Evolutionary conservation across 768 basidiomycete species (phyloP).

Genomic region (Suillus subaureus): DNA sequence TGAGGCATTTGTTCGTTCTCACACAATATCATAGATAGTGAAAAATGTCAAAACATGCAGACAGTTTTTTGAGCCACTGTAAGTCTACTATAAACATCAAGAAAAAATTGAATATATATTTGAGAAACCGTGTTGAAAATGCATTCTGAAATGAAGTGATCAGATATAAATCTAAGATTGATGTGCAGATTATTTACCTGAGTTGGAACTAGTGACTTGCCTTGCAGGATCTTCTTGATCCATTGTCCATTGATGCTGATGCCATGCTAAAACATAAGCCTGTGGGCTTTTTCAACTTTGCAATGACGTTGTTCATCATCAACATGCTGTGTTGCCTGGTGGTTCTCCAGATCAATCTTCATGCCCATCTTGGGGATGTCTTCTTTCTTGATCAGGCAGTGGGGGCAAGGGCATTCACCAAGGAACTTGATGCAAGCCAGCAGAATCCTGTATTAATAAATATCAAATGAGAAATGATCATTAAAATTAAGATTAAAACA

Average conservation of each 20-base stretch:
- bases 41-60: too few relatives aligned
- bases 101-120: slow-evolving; percentile 20
- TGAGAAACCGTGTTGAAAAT: slow-evolving; percentile 28
- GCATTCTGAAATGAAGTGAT: slow-evolving; percentile 33
- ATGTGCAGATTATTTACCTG: neutral
- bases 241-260: neutral
- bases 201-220: slow-evolving; percentile 19
- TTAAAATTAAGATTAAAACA: neutral
- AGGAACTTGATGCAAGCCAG: slow-evolving; percentile 23
- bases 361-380: too few relatives aligned
- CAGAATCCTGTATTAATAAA: slow-evolving; percentile 16
- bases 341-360: too few relatives aligned
- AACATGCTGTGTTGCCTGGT: too few relatives aligned
- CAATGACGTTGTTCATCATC: slow-evolving; percentile 4
- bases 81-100: slow-evolving; percentile 20
- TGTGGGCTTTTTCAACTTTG: neutral
- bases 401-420: too few relatives aligned
- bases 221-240: slow-evolving; percentile 10
- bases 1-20: too few relatives aligned
- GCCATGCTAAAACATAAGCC: neutral
- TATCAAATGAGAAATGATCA: neutral
- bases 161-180: too few relatives aligned
- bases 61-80: too few relatives aligned
- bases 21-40: too few relatives aligned
- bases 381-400: too few relatives aligned